Percentiles rank a stretch among this genome's conserved stretches.
These are phyloP conservation scores for Zanthoxylum bungeanum DNA, from an alignment of 345 rosid genomes.

Conservation along the genomic window DNA sequence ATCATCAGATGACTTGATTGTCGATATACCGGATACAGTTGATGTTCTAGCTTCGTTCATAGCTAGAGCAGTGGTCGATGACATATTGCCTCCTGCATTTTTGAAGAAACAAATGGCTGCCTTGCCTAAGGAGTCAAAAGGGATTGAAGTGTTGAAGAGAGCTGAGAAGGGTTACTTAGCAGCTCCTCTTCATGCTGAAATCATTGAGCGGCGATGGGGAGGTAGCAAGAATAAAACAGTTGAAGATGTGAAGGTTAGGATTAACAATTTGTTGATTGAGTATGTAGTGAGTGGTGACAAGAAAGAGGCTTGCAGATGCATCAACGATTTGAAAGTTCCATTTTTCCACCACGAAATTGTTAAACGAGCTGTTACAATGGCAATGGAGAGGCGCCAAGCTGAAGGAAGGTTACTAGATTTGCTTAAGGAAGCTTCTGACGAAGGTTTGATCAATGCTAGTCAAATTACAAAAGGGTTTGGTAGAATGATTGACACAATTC, in stretches of 20 bases:
- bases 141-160: conserved; percentile 54
- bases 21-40: conserved; percentile 74
- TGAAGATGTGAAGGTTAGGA: conserved; percentile 74
- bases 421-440: conserved; percentile 61
- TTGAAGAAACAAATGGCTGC: conserved; percentile 49
- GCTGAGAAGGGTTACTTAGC: conserved; percentile 77
- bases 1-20: conserved; percentile 75
- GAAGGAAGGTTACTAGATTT: conserved; percentile 54
- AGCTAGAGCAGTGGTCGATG: conserved; percentile 89
- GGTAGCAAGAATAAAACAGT: conserved; percentile 74
- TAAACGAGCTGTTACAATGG: conserved; percentile 66
- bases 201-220: conserved; percentile 76
- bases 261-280: conserved; percentile 59
- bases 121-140: conserved; percentile 51
- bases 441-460: conserved; percentile 71
- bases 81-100: conserved; percentile 80
- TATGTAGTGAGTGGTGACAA: conserved; percentile 68
- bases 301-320: conserved; percentile 74
- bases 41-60: conserved; percentile 74
- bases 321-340: conserved; percentile 74
- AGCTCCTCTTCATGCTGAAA: conserved; percentile 76
- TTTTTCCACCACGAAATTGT: conserved; percentile 90
- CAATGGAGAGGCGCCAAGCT: conserved; percentile 64
- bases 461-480: conserved; percentile 74
- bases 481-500: conserved; percentile 65